Evolutionary conservation across 2,329 filamentous ascomycete species (phyloP).

Genomic region (Hypocrella siamensis): DNA sequence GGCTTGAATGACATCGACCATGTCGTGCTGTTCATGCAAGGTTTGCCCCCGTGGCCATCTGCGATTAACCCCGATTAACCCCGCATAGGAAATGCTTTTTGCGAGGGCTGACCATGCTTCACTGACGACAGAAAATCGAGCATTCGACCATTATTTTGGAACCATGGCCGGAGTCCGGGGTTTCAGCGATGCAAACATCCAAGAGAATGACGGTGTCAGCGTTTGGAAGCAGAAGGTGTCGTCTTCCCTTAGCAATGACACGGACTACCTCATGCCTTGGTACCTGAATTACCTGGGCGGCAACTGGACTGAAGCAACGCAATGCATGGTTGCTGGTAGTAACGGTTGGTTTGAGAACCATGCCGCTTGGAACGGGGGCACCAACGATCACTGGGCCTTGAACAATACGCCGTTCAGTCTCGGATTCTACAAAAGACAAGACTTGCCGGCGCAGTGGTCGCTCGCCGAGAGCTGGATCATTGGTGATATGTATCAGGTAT

Average conservation of each 20-base stretch:
- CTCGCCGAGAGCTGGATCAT: constrained; percentile 38
- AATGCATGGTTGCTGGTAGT: constrained; percentile 34
- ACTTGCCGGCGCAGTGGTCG: constrained; percentile 38
- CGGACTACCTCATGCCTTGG: constrained; percentile 32
- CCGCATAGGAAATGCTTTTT: not conserved
- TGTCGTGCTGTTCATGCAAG: constrained; percentile 43
- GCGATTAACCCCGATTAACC: not conserved
- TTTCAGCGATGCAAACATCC: constrained; percentile 39
- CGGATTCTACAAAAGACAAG: constrained; percentile 31
- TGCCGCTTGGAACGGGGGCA: constrained; percentile 29
- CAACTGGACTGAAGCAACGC: constrained; percentile 31
- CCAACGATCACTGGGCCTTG: constrained; percentile 36
- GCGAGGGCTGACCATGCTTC: not conserved
- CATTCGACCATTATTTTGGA: constrained; percentile 32
- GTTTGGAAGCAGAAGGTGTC: constrained; percentile 32
- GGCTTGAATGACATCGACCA: constrained; percentile 30
- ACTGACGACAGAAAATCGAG: constrained; percentile 13
- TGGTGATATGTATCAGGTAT: constrained; percentile 36
- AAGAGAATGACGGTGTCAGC: constrained; percentile 27
- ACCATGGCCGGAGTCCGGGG: constrained; percentile 26
- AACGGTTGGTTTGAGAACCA: constrained; percentile 38
- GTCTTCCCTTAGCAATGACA: constrained; percentile 18
- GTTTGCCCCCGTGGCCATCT: too few relatives aligned
- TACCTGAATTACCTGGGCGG: constrained; percentile 38
- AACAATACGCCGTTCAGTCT: constrained; percentile 38